phyloP scores from a whole-genome alignment of 495 filamentous ascomycete species.

The Penicillium malachiteum region DNA sequence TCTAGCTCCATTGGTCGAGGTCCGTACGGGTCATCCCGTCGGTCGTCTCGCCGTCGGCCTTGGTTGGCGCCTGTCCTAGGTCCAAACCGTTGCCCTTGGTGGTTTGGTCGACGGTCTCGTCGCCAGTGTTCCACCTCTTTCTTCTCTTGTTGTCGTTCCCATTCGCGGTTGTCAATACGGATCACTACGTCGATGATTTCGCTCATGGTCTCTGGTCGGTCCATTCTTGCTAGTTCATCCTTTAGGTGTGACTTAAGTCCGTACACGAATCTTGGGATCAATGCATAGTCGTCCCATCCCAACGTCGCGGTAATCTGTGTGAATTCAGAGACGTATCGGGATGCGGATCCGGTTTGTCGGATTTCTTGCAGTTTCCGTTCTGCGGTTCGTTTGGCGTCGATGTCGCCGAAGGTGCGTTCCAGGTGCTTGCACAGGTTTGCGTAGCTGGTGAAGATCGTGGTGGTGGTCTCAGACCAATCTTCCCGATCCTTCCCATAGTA shows the following conservation, averaged over 20 bases:
- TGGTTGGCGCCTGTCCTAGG: too few species aligned
- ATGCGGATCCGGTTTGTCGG: background rate
- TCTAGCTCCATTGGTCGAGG: slow-evolving; percentile 3
- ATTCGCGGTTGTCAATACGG: background rate
- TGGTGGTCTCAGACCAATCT: background rate
- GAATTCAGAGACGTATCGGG: background rate
- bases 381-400: background rate
- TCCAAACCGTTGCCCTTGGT: too few species aligned
- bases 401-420: background rate
- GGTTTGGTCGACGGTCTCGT: too few species aligned
- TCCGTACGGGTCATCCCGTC: background rate
- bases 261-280: background rate
- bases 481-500: background rate
- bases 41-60: background rate
- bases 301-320: background rate
- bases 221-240: background rate
- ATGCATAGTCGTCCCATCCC: background rate
- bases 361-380: background rate
- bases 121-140: too few species aligned
- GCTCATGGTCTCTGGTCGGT: background rate
- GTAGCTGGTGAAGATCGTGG: background rate
- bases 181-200: background rate
- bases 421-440: background rate
- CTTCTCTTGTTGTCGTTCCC: background rate
- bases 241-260: background rate